Conservation (phyloP, 1,284 basidiomycete species). For the Malassezia caprae region DNA sequence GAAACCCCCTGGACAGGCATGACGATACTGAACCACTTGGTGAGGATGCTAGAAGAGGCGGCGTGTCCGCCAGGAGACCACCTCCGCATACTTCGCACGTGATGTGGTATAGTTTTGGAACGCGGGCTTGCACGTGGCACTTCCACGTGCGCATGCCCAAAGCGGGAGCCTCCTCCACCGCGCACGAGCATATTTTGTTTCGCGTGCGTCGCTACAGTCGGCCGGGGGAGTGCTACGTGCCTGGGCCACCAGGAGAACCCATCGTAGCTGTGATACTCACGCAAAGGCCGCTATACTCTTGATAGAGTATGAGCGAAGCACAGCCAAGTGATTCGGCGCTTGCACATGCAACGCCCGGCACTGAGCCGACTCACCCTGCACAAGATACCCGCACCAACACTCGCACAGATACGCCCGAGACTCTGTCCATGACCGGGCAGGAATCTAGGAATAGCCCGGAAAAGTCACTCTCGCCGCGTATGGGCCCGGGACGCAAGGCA, state of each 20-base stretch:
- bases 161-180: constrained; percentile 14
- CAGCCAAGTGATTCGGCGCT: background rate
- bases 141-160: background rate
- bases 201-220: background rate
- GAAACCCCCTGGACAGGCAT: constrained; percentile 30
- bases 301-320: background rate
- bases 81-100: constrained; percentile 3
- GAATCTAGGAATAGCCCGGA: background rate
- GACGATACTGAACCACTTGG: constrained; percentile 2
- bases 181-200: constrained; percentile 14
- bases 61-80: background rate
- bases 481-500: constrained; percentile 15
- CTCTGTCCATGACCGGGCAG: background rate
- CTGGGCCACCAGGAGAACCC: background rate
- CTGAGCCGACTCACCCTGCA: background rate
- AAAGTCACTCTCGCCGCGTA: background rate
- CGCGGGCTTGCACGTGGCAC: background rate
- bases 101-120: constrained; percentile 2
- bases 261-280: background rate
- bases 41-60: constrained; percentile 14
- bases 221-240: background rate
- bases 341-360: background rate
- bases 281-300: background rate
- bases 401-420: background rate
- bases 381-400: background rate